Percentiles rank a stretch among this genome's conserved stretches.
phyloP scores from a whole-genome alignment of 495 filamentous ascomycete genomes.

The Lindgomyces ingoldianus region DNA sequence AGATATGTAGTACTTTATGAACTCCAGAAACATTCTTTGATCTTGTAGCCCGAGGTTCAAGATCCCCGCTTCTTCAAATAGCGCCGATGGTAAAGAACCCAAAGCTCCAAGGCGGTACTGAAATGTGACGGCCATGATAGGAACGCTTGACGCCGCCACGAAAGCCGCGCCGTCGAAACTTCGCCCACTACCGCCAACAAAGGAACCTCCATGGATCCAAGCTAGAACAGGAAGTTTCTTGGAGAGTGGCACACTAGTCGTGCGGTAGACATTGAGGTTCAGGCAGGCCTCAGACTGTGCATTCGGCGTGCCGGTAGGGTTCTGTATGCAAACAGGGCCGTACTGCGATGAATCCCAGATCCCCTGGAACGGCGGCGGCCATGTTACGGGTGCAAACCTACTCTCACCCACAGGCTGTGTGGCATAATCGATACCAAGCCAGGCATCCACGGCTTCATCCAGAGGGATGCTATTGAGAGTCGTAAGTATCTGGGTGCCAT shows the following conservation, averaged over 20 bases:
- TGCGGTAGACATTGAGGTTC: slow-evolving; percentile 24
- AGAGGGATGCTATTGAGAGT: background rate
- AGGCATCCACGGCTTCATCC: slow-evolving; percentile 13
- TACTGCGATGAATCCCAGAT: slow-evolving; percentile 10
- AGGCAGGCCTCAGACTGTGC: slow-evolving; percentile 22
- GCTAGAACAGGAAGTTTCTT: slow-evolving; percentile 26
- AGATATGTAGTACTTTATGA: slow-evolving; percentile 18
- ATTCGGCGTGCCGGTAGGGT: background rate
- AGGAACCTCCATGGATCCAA: slow-evolving; percentile 22
- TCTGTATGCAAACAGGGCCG: slow-evolving; percentile 24
- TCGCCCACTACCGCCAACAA: slow-evolving; percentile 6
- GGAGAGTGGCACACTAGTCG: slow-evolving; percentile 7
- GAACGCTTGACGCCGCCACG: slow-evolving; percentile 7
- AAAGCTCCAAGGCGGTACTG: slow-evolving; percentile 29
- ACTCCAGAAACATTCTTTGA: slow-evolving; percentile 25
- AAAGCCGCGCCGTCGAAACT: slow-evolving; percentile 29
- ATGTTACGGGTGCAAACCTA: slow-evolving; percentile 12
- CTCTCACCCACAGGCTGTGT: slow-evolving; percentile 18
- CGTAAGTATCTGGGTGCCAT: slow-evolving; percentile 17
- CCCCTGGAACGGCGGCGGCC: slow-evolving; percentile 7
- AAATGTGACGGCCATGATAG: slow-evolving; percentile 28
- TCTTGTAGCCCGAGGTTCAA: slow-evolving; percentile 27
- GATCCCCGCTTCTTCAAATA: slow-evolving; percentile 23
- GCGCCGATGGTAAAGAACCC: slow-evolving; percentile 12
- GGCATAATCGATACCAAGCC: slow-evolving; percentile 22